Conservation (phyloP, 805 yeast species). For the Metschnikowia shivogae region DNA sequence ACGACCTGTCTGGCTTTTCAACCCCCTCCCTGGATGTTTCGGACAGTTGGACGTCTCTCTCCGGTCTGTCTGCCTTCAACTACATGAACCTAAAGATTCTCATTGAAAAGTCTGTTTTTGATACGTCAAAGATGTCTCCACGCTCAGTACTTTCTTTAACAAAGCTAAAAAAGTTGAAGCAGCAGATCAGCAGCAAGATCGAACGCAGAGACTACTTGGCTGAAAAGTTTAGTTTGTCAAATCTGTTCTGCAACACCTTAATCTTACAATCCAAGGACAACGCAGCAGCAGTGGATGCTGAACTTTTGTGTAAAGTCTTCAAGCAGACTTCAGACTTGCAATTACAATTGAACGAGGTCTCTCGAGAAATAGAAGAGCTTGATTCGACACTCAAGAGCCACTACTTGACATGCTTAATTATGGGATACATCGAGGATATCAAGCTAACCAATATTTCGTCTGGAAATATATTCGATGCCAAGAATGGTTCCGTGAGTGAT, state of each 20-base stretch:
- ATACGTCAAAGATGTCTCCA: constrained; percentile 31
- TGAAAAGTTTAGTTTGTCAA: constrained; percentile 29
- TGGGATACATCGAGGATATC: constrained; percentile 47
- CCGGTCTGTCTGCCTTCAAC: constrained; percentile 20
- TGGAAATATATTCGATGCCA: constrained; percentile 6
- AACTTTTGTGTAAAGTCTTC: constrained; percentile 27
- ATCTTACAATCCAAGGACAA: constrained; percentile 16
- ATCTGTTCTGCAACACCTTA: constrained; percentile 30
- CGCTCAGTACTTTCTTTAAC: constrained; percentile 31
- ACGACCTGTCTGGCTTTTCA: constrained; percentile 8
- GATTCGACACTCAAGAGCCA: constrained; percentile 34
- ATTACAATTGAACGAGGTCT: constrained; percentile 23
- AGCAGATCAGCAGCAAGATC: constrained; percentile 25
- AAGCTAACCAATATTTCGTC: constrained; percentile 16
- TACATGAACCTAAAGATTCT: constrained; percentile 40
- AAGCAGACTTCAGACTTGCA: constrained; percentile 32
- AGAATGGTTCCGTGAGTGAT: neutral
- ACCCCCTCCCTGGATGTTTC: constrained; percentile 20
- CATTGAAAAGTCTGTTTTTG: constrained; percentile 44
- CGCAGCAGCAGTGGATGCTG: constrained; percentile 24
- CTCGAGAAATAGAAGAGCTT: constrained; percentile 28
- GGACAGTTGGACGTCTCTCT: constrained; percentile 10
- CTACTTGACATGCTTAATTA: constrained; percentile 40
- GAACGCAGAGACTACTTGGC: constrained; percentile 30
- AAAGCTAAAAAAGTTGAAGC: constrained; percentile 26